A percentile compares a stretch with the other conserved stretches of the same genome.
These are phyloP conservation scores for Colletotrichum liaoningense DNA, from an alignment of 2,329 filamentous ascomycete species.

Conservation along the genomic window DNA sequence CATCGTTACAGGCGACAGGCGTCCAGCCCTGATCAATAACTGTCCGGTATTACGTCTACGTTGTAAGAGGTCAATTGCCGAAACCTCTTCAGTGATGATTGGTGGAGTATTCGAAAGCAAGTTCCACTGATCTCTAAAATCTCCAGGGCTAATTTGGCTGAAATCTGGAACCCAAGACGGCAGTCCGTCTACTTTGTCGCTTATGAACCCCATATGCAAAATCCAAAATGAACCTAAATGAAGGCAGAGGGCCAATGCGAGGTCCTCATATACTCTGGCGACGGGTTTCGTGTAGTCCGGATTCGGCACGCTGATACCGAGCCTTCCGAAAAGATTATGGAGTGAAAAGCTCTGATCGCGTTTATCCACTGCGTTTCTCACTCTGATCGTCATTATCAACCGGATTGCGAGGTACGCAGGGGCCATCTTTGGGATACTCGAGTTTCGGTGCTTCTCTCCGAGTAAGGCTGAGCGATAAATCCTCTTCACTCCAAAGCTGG, in stretches of 20 bases:
- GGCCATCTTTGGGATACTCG: neutral
- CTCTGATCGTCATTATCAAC: neutral
- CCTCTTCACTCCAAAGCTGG: neutral
- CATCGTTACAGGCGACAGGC: no score
- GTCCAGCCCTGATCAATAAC: neutral
- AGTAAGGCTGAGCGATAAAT: neutral
- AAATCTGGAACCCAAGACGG: neutral
- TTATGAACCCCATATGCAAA: neutral
- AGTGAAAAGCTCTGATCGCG: neutral
- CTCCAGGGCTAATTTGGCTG: neutral
- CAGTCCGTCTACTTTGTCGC: neutral
- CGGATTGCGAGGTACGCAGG: neutral
- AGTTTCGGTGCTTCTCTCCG: no score
- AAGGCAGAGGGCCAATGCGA: neutral
- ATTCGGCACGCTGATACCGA: neutral
- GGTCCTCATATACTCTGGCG: neutral
- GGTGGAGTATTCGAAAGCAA: neutral
- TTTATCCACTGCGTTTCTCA: neutral
- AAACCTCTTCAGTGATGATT: neutral
- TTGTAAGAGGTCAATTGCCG: no score
- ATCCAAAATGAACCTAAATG: neutral
- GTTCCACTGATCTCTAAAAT: neutral
- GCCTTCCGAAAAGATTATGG: neutral
- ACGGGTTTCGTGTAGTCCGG: neutral
- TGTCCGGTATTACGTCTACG: neutral